Conservation (phyloP, 148 eudicot species). For the Polygonum maritimum region DNA sequence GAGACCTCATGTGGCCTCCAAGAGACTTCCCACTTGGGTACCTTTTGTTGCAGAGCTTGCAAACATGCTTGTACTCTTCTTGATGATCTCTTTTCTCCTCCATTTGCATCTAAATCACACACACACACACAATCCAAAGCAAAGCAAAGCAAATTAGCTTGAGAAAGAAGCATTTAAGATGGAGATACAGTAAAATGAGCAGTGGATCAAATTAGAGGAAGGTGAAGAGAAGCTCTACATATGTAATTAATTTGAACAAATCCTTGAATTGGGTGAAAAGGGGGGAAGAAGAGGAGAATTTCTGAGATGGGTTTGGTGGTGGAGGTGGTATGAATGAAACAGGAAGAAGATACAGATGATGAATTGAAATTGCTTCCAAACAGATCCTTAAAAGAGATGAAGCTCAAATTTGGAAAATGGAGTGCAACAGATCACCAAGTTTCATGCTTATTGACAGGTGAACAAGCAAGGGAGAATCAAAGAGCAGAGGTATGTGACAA, state of each 20-base stretch:
- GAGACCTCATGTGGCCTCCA: conserved; percentile 91
- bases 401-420: conserved; percentile 42
- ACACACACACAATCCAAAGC: background rate
- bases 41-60: conserved; percentile 53
- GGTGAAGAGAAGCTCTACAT: background rate
- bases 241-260: background rate
- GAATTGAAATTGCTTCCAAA: background rate
- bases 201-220: background rate
- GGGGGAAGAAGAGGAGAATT: background rate
- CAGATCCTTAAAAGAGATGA: background rate
- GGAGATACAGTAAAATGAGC: background rate
- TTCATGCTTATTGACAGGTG: conserved; percentile 33
- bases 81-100: conserved; percentile 31
- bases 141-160: background rate
- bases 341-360: background rate
- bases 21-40: conserved; percentile 78
- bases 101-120: conserved; percentile 20
- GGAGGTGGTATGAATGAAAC: conserved; percentile 6
- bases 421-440: conserved; percentile 47
- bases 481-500: conserved; percentile 38
- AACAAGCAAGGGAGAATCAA: conserved; percentile 25
- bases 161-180: background rate
- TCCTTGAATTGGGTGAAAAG: background rate
- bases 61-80: conserved; percentile 27
- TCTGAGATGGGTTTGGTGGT: conserved; percentile 2